Evolutionary conservation across 2,329 filamentous ascomycete species (phyloP).

Genomic region (Scedosporium minutisporum): DNA sequence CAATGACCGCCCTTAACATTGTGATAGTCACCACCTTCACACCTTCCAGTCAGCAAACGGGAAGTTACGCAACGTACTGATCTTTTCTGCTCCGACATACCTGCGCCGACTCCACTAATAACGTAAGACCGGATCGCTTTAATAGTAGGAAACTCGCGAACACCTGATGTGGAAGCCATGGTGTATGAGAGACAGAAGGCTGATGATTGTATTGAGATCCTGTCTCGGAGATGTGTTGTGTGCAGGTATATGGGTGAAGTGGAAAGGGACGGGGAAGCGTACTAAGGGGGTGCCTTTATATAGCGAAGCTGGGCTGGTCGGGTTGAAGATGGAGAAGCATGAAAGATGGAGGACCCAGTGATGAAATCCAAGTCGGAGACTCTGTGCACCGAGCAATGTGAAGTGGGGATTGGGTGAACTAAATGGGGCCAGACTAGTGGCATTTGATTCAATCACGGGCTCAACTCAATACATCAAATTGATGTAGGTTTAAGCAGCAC

Average conservation of each 20-base stretch:
- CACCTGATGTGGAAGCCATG: slow-evolving; percentile 31
- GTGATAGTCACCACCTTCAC: slow-evolving; percentile 73
- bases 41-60: slow-evolving; percentile 10
- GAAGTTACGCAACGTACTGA: not conserved
- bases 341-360: not conserved
- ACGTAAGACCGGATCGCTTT: slow-evolving; percentile 66
- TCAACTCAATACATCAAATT: no score
- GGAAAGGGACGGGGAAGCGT: not conserved
- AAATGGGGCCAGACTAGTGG: not conserved
- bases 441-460: not conserved
- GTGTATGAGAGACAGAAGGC: slow-evolving; percentile 1
- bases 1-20: slow-evolving; percentile 72
- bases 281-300: not conserved
- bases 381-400: not conserved
- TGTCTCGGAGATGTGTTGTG: not conserved
- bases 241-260: not conserved
- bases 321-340: not conserved
- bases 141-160: slow-evolving; percentile 60
- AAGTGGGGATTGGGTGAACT: not conserved
- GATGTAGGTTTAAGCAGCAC: not conserved
- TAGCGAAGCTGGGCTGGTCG: not conserved
- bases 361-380: not conserved
- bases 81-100: slow-evolving; percentile 20
- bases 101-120: slow-evolving; percentile 50
- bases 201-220: not conserved